Base-by-base conservation (phyloP, 2,329 filamentous ascomycete species). In the Colletotrichum gigasporum region DNA sequence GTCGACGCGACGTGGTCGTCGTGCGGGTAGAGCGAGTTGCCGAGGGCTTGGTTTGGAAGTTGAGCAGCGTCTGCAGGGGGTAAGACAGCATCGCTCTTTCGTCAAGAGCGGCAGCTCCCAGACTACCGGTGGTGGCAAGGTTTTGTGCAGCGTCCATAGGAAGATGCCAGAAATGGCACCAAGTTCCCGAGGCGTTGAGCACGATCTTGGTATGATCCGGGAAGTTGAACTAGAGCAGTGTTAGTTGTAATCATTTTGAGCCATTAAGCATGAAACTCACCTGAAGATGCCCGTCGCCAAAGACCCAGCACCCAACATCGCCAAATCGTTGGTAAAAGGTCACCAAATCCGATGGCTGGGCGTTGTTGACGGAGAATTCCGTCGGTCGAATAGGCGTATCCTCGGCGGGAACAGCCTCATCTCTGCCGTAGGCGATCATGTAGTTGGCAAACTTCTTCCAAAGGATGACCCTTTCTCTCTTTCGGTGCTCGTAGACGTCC, bases 181-280 rank as follows among this genome's bases (percentile, higher is more conserved):
- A 91, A 1, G 85, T 87, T n/a, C 91, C 92, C 28, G 90, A 87
- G 1, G 90, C 80, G 62, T 93, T 92, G 24, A 96, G 80, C 11
- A 95, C 90, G 57, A 96, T 86, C 78, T 96, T 96, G 63, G 92
- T 95, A 75, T 96, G 92, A 70, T 96, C 92, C 2, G 92, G 92
- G 75, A 96, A 96, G 78, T 96, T 95, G 78, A 95, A 92, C 86
- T 93, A 60, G 12, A n/a, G 32, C 20, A 35, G 24, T 63, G 69
- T 76, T 68, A 76, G 72, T 57, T 20, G 34, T 54, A 14, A n/a
- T 7, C 24, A 6, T 11, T 22, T 28, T 12, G 8, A 5, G 26
- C n/a, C n/a, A n/a, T n/a, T n/a, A n/a, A n/a, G n/a, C n/a, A 14
- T 3, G 6, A 12, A 63, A 69, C 78, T 69, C 80, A 90, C 88